A percentile compares a stretch with the other conserved stretches of the same genome.
Evolutionary conservation across 179 eudicot species (phyloP).

Genomic region (Silene noctiflora): DNA sequence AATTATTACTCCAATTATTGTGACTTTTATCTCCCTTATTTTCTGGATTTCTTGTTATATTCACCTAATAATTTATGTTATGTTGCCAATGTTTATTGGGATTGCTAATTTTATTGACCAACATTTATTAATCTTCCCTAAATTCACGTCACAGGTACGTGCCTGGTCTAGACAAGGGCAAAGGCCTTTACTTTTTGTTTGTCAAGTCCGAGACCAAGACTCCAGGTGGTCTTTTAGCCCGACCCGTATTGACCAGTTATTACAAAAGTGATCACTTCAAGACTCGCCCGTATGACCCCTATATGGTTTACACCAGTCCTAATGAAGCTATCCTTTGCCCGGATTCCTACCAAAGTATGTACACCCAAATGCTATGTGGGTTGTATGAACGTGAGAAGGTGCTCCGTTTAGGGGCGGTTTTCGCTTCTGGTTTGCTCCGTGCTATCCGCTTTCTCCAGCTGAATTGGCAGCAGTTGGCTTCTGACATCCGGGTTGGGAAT

Average conservation of each 20-base stretch:
- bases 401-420: conserved; percentile 57
- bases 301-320: conserved; percentile 53
- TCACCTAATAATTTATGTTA: conserved; percentile 33
- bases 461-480: conserved; percentile 42
- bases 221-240: conserved; percentile 58
- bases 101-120: conserved; percentile 16
- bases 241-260: conserved; percentile 62
- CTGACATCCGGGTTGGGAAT: conserved; percentile 44
- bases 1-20: background rate
- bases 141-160: conserved; percentile 45
- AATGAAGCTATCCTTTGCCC: conserved; percentile 59
- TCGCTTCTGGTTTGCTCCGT: conserved; percentile 65
- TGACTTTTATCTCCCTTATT: too few relatives aligned
- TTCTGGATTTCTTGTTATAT: too few relatives aligned
- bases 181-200: conserved; percentile 57
- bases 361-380: conserved; percentile 62
- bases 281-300: conserved; percentile 60
- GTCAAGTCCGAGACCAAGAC: conserved; percentile 60
- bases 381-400: conserved; percentile 44
- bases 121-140: background rate
- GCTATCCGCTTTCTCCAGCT: conserved; percentile 67
- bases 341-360: conserved; percentile 62
- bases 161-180: conserved; percentile 62
- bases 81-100: conserved; percentile 31
- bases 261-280: conserved; percentile 61